Base-by-base conservation (phyloP, 495 filamentous ascomycete genomes). In the Penicillium cinerascens region DNA sequence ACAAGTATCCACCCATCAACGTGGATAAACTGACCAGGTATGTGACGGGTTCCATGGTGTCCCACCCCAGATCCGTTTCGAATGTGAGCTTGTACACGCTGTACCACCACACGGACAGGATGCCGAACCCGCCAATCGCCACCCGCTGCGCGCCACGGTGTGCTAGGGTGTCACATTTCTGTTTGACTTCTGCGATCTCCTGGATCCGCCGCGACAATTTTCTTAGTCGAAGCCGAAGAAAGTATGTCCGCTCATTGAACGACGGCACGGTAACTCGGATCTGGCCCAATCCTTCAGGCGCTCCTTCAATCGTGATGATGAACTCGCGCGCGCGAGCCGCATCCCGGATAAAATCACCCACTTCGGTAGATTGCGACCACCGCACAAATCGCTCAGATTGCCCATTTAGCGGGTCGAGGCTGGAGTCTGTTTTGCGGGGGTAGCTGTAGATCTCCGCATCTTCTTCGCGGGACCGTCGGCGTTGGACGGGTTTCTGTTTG, bases 281-380 rank as follows among this genome's bases (percentile, higher is more conserved):
- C 61, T 91, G 83, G n/a, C 64, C 63, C n/a, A 70, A 49, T 15
- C 69, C 69, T 11, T 77, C 55, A 6, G 79, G 69, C 25, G 83
- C 79, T 0, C 88, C 88, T 60, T 93, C 85, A 55, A 97, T 87
- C 49, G 87, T 84, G 20, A 96, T 80, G 20, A 87, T 83, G 64
- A 97, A 97, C 59, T 95, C 89, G 42, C 86, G 77, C 0, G 85
- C 87, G 0, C 89, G 78, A 4, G 91, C 87, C 0, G 92, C 92
- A 60, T 96, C 92, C 4, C 90, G 88, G 54, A 97, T 90, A 68
- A 97, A 97, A 70, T 97, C 92, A 9, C 92, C 92, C 23, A 97
- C 85, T 59, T 97, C 92, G 9, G 92, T 96, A 15, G 83, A 85
- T 36, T 82, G 81, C 17, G 87, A 91, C 92, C 92, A 97, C n/a